A percentile compares a stretch with the other conserved stretches of the same genome.
Evolutionary conservation across 2,329 filamentous ascomycete species (phyloP).

Genomic region (Dryadomyces quercus-mongolicae): DNA sequence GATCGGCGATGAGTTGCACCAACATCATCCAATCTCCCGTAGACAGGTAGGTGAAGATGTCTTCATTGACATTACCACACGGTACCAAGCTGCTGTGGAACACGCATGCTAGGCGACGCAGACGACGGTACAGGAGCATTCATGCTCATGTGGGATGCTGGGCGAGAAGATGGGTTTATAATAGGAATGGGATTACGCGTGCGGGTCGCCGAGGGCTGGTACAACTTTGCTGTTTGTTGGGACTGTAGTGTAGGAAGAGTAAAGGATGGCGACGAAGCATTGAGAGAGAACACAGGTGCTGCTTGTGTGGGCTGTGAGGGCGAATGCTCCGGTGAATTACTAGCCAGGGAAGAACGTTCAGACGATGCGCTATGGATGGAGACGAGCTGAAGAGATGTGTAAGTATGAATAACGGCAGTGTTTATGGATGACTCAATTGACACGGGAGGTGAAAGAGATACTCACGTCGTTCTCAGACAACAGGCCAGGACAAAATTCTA

Average conservation of each 20-base stretch:
- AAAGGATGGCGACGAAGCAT: conserved; percentile 53
- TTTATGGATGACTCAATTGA: neutral
- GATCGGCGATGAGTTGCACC: conserved; percentile 12
- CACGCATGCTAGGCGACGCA: conserved; percentile 45
- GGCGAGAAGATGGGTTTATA: conserved; percentile 57
- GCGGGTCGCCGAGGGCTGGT: conserved; percentile 82
- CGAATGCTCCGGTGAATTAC: conserved; percentile 84
- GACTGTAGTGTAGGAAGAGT: conserved; percentile 53
- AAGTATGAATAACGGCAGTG: neutral
- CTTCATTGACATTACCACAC: conserved; percentile 35
- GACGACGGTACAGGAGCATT: conserved; percentile 68
- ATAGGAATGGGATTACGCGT: conserved; percentile 94
- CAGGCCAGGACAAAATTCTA: conserved; percentile 88
- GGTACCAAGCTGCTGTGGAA: conserved; percentile 40
- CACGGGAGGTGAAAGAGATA: conserved; percentile 14
- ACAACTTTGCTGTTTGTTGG: conserved; percentile 61
- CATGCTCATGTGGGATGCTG: conserved; percentile 71
- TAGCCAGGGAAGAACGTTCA: conserved; percentile 88
- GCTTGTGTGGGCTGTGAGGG: conserved; percentile 76
- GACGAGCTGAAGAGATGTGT: conserved; percentile 49
- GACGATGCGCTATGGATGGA: conserved; percentile 84
- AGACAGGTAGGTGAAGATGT: conserved; percentile 9
- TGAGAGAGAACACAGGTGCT: conserved; percentile 64
- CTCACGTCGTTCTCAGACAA: conserved; percentile 89
- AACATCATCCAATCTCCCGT: conserved; percentile 7